A percentile compares a stretch with the other conserved stretches of the same genome.
Evolutionary conservation across 2,329 filamentous ascomycete genomes (phyloP).

Genomic region (Paramyrothecium sp.): DNA sequence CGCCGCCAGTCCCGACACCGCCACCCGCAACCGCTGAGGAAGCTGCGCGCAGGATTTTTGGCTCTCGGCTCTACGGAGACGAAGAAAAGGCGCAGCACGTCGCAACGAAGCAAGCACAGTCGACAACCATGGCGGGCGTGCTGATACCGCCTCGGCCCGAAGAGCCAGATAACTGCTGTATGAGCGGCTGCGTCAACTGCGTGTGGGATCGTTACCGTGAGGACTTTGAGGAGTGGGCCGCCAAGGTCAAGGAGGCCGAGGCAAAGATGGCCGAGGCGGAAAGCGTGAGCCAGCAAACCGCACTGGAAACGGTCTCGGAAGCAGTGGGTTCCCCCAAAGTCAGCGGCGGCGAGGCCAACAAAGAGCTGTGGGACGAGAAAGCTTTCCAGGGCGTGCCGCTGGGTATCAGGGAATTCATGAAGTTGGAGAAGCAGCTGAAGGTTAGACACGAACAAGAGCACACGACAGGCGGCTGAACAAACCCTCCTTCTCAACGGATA

Average conservation of each 20-base stretch:
- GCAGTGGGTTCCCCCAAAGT: constrained; percentile 68
- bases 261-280: constrained; percentile 47
- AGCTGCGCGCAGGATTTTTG: constrained; percentile 72
- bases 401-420: constrained; percentile 96
- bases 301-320: constrained; percentile 69
- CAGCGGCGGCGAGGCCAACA: constrained; percentile 38
- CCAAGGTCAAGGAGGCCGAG: constrained; percentile 56
- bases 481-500: neutral
- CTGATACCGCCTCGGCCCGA: constrained; percentile 78
- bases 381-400: constrained; percentile 82
- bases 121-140: constrained; percentile 72
- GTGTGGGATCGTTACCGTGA: constrained; percentile 93
- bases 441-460: constrained; percentile 64
- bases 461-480: constrained; percentile 38
- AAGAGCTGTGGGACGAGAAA: constrained; percentile 61
- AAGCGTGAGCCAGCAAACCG: constrained; percentile 36
- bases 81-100: constrained; percentile 63
- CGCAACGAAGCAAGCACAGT: constrained; percentile 55
- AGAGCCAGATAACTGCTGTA: constrained; percentile 98
- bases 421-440: constrained; percentile 87
- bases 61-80: constrained; percentile 73
- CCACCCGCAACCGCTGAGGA: constrained; percentile 45
- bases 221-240: constrained; percentile 86
- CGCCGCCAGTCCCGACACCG: constrained; percentile 7
- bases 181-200: constrained; percentile 97